A percentile compares a stretch with the other conserved stretches of the same genome.
Evolutionary conservation across 306 rosid species (phyloP).

Genomic region (Citrullus colocynthis): DNA sequence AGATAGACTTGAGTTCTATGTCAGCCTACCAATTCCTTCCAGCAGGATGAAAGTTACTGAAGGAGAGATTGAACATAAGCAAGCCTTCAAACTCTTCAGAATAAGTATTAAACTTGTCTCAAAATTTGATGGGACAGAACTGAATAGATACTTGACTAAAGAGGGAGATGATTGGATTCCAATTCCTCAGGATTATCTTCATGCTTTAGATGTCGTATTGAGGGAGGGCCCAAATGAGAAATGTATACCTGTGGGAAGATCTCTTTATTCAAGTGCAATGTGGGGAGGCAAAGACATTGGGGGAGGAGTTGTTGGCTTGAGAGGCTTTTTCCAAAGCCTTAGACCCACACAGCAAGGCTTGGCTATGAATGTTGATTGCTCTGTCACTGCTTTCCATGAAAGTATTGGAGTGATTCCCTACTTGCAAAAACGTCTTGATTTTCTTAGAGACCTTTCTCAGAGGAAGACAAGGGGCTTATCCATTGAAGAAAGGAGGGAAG

Average conservation of each 20-base stretch:
- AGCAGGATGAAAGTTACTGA: constrained; percentile 22
- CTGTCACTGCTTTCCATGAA: constrained; percentile 92
- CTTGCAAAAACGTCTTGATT: constrained; percentile 83
- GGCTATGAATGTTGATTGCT: constrained; percentile 83
- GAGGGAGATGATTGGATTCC: constrained; percentile 82
- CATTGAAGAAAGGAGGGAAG: constrained; percentile 64
- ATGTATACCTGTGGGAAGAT: constrained; percentile 72
- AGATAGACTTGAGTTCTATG: constrained; percentile 72
- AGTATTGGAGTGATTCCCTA: constrained; percentile 81
- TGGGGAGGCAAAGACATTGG: constrained; percentile 83
- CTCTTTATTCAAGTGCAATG: constrained; percentile 66
- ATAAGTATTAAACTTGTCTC: constrained; percentile 72
- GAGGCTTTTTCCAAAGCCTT: constrained; percentile 99
- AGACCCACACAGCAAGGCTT: constrained; percentile 95
- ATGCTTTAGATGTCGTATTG: constrained; percentile 87
- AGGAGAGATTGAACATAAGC: constrained; percentile 35
- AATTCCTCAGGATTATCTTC: constrained; percentile 92
- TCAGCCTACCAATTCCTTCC: constrained; percentile 58
- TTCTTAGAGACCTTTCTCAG: constrained; percentile 67
- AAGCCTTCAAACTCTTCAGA: constrained; percentile 48
- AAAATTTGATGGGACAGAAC: constrained; percentile 59
- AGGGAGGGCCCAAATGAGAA: constrained; percentile 82
- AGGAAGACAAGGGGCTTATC: constrained; percentile 48
- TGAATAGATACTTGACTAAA: constrained; percentile 56
- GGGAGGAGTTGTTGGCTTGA: constrained; percentile 87